These are phyloP conservation scores for Xanthoconium purpureum DNA, from an alignment of 768 basidiomycete species.

Conservation along the genomic window DNA sequence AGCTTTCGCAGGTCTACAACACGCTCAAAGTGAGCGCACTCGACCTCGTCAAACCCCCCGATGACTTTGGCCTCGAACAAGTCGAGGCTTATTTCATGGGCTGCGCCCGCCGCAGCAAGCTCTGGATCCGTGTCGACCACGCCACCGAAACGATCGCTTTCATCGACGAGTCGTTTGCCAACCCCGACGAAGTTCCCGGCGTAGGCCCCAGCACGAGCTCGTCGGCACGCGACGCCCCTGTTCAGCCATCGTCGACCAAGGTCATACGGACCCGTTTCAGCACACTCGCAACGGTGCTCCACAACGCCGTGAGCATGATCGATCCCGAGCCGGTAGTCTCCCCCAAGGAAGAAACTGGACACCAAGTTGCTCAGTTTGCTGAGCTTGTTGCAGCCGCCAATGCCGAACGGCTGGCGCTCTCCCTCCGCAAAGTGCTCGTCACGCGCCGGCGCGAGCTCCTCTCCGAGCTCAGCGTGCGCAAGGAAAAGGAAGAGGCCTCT, in stretches of 20 bases:
- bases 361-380: constrained; percentile 54
- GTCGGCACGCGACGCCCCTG: constrained; percentile 39
- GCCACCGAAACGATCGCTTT: constrained; percentile 82
- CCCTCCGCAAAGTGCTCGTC: constrained; percentile 74
- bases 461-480: constrained; percentile 77
- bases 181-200: constrained; percentile 32
- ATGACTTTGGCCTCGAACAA: constrained; percentile 59
- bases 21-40: constrained; percentile 77
- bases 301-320: constrained; percentile 62
- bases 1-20: constrained; percentile 90
- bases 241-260: constrained; percentile 72
- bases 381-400: constrained; percentile 62
- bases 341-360: constrained; percentile 39
- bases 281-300: constrained; percentile 68
- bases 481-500: constrained; percentile 86
- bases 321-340: constrained; percentile 40
- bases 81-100: constrained; percentile 93
- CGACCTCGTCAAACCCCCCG: constrained; percentile 74
- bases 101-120: constrained; percentile 82
- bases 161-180: constrained; percentile 69
- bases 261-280: constrained; percentile 77
- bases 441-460: constrained; percentile 80
- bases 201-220: constrained; percentile 11
- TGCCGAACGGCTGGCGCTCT: constrained; percentile 73
- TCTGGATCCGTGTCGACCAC: constrained; percentile 86